Evolutionary conservation across 441 rosid species (phyloP).

Genomic region (Brassica balearica): DNA sequence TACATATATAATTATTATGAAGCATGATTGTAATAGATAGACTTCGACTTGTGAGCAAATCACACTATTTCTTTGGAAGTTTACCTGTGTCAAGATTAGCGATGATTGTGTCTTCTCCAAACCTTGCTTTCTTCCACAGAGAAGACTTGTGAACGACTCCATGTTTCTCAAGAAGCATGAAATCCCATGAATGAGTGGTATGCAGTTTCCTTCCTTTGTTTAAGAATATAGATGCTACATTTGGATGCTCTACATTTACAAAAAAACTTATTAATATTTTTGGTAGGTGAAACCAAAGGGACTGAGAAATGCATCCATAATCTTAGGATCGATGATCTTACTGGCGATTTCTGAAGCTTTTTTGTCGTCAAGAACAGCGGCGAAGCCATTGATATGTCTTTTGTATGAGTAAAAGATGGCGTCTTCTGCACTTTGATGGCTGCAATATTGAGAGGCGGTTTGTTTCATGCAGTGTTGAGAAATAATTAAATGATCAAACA

Average conservation of each 20-base stretch:
- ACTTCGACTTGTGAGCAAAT: slow-evolving; percentile 10
- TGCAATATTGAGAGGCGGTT: slow-evolving; percentile 29
- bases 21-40: not conserved
- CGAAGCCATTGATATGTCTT: slow-evolving; percentile 65
- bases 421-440: slow-evolving; percentile 49
- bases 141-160: slow-evolving; percentile 46
- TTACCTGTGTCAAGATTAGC: slow-evolving; percentile 58
- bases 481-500: too few relatives aligned
- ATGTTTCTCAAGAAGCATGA: slow-evolving; percentile 50
- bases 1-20: not conserved
- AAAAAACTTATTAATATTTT: not conserved
- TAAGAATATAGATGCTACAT: slow-evolving; percentile 52
- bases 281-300: not conserved
- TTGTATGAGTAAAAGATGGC: slow-evolving; percentile 67
- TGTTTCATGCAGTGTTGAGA: not conserved
- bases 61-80: not conserved
- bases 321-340: slow-evolving; percentile 33
- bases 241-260: slow-evolving; percentile 49
- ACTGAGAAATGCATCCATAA: not conserved
- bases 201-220: slow-evolving; percentile 53
- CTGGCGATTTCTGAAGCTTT: slow-evolving; percentile 54
- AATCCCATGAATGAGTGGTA: slow-evolving; percentile 62
- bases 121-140: slow-evolving; percentile 50
- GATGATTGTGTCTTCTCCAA: slow-evolving; percentile 55
- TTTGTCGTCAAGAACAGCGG: slow-evolving; percentile 60